Base-by-base conservation (phyloP, 768 basidiomycete genomes). In the Punctularia strigosozonata region DNA sequence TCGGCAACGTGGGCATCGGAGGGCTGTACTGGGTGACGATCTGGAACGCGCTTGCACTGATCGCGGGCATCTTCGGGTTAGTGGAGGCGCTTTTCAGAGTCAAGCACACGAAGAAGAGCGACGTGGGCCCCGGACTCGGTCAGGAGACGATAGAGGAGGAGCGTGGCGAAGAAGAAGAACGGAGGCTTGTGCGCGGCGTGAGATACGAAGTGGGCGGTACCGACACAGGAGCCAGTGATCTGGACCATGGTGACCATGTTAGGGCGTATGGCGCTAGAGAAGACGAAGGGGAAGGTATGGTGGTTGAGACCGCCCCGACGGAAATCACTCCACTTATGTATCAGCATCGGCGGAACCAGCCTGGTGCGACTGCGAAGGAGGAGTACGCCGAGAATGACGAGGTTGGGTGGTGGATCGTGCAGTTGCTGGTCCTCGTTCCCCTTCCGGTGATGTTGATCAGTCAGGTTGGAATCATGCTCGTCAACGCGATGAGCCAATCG, bases 281-380 rank as follows among this genome's bases (percentile, higher is more conserved):
- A 28, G 46, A 42, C n/a, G n/a, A 37, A 44, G 36, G 23, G 15
- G 47, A 39, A 8, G 42, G 40, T 13, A 46, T 44, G 21, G 48
- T 46, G 15, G 46, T 52, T 5, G 63, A 66, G 33, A 51, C 58
- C 5, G 68, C 63, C 25, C 62, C 69, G 7, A 74, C 70, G 4
- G 77, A 78, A 49, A 65, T 60, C 14, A 79, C 77, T 0, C 75
- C 78, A 5, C 66, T 79, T 12, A 62, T 78, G 30, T 51, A 48
- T 31, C 60, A 54, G 41, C 57, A 59, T 17, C 50, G 43, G 14
- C 25, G 46, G 12, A 38, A n/a, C n/a, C n/a, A n/a, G n/a, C n/a
- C n/a, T n/a, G n/a, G n/a, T n/a, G n/a, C n/a, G n/a, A n/a, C n/a
- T n/a, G n/a, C n/a, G n/a, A n/a, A n/a, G n/a, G n/a, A 41, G 19